These are phyloP conservation scores for Oenanthe sinensis DNA, from an alignment of 129 eudicot species.

Conservation along the genomic window DNA sequence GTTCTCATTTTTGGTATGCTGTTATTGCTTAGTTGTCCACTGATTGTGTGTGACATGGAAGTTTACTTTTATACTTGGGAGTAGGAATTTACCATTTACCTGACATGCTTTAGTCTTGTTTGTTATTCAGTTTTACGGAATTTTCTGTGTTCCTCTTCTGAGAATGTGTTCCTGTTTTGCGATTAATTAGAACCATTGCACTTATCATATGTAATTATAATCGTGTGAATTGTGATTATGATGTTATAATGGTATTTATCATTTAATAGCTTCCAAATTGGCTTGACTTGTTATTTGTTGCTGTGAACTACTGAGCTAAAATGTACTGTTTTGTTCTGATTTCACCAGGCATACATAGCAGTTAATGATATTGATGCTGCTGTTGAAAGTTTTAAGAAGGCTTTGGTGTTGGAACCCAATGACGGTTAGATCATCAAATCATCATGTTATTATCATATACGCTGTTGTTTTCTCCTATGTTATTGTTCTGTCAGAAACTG, in stretches of 20 bases:
- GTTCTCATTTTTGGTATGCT: not conserved
- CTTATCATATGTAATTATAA: too few relatives aligned
- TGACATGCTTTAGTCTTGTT: not conserved
- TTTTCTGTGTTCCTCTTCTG: too few relatives aligned
- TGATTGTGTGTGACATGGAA: not conserved
- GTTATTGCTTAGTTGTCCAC: not conserved
- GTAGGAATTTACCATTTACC: not conserved
- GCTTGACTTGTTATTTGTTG: not conserved
- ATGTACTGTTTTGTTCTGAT: not conserved
- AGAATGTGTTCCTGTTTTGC: too few relatives aligned
- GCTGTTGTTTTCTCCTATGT: not conserved
- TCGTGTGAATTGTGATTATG: not conserved
- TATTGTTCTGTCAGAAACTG: not conserved
- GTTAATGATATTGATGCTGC: slow-evolving; percentile 80
- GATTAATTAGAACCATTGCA: too few relatives aligned
- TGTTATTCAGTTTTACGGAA: not conserved
- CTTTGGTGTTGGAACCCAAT: slow-evolving; percentile 73
- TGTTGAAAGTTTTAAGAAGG: slow-evolving; percentile 64
- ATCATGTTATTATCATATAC: not conserved
- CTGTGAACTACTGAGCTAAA: not conserved
- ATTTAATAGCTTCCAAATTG: not conserved
- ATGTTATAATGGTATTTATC: not conserved
- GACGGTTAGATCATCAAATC: slow-evolving; percentile 41
- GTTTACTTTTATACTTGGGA: not conserved
- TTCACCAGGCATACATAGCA: slow-evolving; percentile 70